Percentiles rank a stretch among this genome's conserved stretches.
phyloP scores from a whole-genome alignment of 2,329 filamentous ascomycete genomes.

The Diaporthe longicolla region DNA sequence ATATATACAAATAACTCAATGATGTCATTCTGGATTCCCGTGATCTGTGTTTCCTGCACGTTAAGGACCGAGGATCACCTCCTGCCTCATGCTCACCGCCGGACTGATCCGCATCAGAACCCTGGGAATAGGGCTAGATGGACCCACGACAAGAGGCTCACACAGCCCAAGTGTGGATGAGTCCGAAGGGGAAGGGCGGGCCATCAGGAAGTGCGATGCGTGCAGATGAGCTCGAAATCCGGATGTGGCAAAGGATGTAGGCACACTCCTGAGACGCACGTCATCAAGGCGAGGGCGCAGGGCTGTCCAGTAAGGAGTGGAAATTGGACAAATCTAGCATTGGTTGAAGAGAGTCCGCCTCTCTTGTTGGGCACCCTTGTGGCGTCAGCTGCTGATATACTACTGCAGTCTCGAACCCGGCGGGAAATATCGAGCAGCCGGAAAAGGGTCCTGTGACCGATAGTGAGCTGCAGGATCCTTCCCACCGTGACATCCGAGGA shows the following conservation, averaged over 20 bases:
- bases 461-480: conserved; percentile 2
- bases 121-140: not conserved
- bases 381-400: conserved; percentile 35
- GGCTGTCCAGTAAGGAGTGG: not conserved
- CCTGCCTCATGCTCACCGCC: conserved; percentile 8
- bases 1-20: conserved; percentile 1
- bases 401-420: conserved; percentile 18
- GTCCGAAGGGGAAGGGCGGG: conserved; percentile 18
- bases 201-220: conserved; percentile 4
- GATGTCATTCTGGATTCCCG: conserved; percentile 25
- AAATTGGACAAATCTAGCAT: conserved; percentile 1
- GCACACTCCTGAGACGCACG: conserved; percentile 26
- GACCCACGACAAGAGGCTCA: not conserved
- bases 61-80: not conserved
- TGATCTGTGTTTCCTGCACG: conserved; percentile 16
- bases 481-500: conserved; percentile 24
- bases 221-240: conserved; percentile 6
- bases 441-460: conserved; percentile 27
- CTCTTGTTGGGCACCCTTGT: not conserved
- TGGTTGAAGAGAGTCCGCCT: not conserved
- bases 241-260: not conserved
- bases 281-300: conserved; percentile 22
- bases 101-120: not conserved
- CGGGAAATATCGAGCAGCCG: conserved; percentile 8
- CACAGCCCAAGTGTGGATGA: conserved; percentile 6